A percentile compares a stretch with the other conserved stretches of the same genome.
Conservation (phyloP, 345 rosid genomes). For the Fremontodendron californicum region DNA sequence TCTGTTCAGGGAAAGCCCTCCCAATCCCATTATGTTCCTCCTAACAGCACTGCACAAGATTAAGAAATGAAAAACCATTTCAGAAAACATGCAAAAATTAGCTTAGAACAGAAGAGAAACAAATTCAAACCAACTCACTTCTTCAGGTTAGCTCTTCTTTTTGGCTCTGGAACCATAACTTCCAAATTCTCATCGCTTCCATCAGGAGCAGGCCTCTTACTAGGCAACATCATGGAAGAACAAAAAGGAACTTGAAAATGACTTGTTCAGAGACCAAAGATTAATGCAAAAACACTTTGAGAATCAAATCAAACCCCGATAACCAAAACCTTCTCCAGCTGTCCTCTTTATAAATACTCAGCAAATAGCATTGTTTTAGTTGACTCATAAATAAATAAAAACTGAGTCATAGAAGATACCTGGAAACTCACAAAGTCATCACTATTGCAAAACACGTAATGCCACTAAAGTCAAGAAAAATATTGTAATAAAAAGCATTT, state of each 20-base stretch:
- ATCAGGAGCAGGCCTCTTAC: conserved; percentile 31
- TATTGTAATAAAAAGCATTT: neutral
- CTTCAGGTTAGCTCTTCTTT: conserved; percentile 27
- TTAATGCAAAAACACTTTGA: neutral
- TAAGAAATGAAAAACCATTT: neutral
- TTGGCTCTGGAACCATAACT: conserved; percentile 21
- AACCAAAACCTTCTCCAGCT: neutral
- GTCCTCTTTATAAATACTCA: neutral
- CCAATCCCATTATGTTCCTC: conserved; percentile 27
- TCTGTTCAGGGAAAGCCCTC: conserved; percentile 26
- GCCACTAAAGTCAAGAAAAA: neutral
- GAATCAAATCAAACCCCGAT: neutral
- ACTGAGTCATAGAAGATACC: neutral
- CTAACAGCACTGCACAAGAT: conserved; percentile 38
- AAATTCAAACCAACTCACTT: conserved; percentile 13
- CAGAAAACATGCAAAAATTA: neutral
- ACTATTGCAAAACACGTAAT: neutral
- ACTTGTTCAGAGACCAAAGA: too few species aligned
- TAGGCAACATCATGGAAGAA: conserved; percentile 18
- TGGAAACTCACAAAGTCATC: neutral
- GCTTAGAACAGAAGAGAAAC: neutral
- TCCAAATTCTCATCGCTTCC: conserved; percentile 27
- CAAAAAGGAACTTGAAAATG: neutral
- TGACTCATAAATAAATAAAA: neutral
- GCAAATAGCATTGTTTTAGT: neutral